These are phyloP conservation scores for Mastigamoeba balamuthi DNA, from an alignment of 78 protist species.

Conservation along the genomic window DNA sequence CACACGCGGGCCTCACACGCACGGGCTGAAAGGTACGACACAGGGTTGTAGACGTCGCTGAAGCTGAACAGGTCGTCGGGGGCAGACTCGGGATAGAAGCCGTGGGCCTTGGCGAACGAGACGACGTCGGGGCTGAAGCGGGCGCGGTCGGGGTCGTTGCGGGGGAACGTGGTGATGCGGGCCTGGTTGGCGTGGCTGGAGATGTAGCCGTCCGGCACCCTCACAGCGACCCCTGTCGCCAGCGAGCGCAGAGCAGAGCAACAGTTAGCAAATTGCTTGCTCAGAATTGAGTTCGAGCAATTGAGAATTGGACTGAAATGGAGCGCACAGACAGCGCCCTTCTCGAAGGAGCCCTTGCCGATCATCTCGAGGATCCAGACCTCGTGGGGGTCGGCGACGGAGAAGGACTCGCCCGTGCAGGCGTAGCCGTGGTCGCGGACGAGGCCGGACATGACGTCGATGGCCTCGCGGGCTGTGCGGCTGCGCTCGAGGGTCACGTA, in stretches of 20 bases:
- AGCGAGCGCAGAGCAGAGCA: too few relatives aligned
- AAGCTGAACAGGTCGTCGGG: neutral
- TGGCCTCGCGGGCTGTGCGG: too few relatives aligned
- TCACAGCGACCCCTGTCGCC: too few relatives aligned
- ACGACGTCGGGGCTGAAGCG: neutral
- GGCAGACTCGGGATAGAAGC: neutral
- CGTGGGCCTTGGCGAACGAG: neutral
- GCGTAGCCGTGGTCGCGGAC: slow-evolving; percentile 17
- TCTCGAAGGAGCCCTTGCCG: slow-evolving; percentile 36
- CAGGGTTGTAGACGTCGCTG: too few relatives aligned
- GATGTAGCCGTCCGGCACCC: neutral
- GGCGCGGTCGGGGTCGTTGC: neutral
- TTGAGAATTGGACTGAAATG: too few relatives aligned
- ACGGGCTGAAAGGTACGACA: too few relatives aligned
- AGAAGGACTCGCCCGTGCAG: slow-evolving; percentile 23
- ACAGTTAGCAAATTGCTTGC: too few relatives aligned
- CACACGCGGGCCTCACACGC: too few relatives aligned
- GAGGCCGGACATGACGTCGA: neutral
- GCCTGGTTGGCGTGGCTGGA: neutral
- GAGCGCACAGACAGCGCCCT: too few relatives aligned
- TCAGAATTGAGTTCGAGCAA: too few relatives aligned
- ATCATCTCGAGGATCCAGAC: slow-evolving; percentile 30
- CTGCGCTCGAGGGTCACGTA: too few relatives aligned
- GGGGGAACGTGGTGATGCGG: neutral
- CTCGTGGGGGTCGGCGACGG: slow-evolving; percentile 18